Conservation (phyloP, 148 eudicot genomes). For the Polygonum aviculare region DNA sequence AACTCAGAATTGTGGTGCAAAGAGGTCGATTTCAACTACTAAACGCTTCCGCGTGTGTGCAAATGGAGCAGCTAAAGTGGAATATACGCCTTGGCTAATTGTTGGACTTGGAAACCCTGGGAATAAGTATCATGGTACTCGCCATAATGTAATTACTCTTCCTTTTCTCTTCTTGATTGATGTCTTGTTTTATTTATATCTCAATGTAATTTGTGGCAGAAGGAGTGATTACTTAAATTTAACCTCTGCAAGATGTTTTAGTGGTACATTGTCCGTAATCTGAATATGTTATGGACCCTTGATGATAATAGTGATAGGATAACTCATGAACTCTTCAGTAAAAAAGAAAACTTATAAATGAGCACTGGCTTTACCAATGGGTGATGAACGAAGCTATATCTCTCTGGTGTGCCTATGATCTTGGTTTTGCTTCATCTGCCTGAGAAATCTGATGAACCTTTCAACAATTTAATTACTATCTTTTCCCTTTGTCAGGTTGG, state of each 20-base stretch:
- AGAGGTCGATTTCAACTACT: not conserved
- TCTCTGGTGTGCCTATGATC: not conserved
- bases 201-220: not conserved
- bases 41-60: not conserved
- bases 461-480: not conserved
- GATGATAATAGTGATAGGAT: not conserved
- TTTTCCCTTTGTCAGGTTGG: constrained; percentile 54
- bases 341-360: not conserved
- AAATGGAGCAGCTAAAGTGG: constrained; percentile 41
- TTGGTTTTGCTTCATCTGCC: not conserved
- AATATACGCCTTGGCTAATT: constrained; percentile 95
- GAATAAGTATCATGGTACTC: constrained; percentile 76
- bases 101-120: constrained; percentile 97
- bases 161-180: not conserved
- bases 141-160: constrained; percentile 59
- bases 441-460: not conserved
- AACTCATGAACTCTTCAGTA: not conserved
- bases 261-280: not conserved
- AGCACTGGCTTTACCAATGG: not conserved
- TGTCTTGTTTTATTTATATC: not conserved
- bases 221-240: not conserved
- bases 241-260: not conserved
- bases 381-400: not conserved
- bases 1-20: not conserved
- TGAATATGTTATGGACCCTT: constrained; percentile 6